phyloP scores from a whole-genome alignment of 2,329 filamentous ascomycete genomes.

The Trichoderma guizhouense region DNA sequence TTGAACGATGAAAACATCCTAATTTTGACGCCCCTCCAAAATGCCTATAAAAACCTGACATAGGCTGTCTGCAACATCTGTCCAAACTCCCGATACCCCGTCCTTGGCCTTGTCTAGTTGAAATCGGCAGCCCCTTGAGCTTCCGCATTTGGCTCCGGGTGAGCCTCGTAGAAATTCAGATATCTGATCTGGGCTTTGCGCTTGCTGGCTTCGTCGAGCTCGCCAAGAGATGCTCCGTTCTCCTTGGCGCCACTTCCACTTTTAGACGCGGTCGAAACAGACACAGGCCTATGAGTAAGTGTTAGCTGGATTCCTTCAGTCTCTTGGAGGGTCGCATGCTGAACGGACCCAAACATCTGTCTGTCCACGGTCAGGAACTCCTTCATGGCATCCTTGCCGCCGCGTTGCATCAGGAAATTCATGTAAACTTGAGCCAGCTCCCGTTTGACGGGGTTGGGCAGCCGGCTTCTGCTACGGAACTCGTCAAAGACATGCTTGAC shows the following conservation, averaged over 20 bases:
- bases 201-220: conserved; percentile 50
- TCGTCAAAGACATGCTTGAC: conserved; percentile 78
- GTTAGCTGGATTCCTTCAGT: conserved; percentile 16
- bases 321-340: neutral
- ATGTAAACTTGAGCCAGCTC: conserved; percentile 78
- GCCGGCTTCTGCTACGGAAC: conserved; percentile 67
- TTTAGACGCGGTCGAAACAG: conserved; percentile 22
- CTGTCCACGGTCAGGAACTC: conserved; percentile 80
- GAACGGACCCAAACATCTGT: conserved; percentile 75
- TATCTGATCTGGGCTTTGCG: conserved; percentile 51
- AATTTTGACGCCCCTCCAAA: conserved; percentile 12
- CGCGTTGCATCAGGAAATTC: conserved; percentile 76
- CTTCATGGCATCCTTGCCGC: conserved; percentile 78
- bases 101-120: conserved; percentile 36
- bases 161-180: conserved; percentile 52
- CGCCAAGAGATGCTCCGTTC: conserved; percentile 40
- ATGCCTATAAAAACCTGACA: conserved; percentile 1
- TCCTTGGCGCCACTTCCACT: conserved; percentile 38
- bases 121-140: conserved; percentile 51
- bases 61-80: conserved; percentile 1
- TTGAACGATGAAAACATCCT: conserved; percentile 7
- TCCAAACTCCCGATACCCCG: neutral
- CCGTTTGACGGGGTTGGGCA: conserved; percentile 65
- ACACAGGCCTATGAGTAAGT: conserved; percentile 23
- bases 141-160: conserved; percentile 44